Evolutionary conservation across 1,139 yeast species (phyloP), one percentile per base, ranked within the genome.

Genomic region (Zygosaccharomyces pseudobailii): DNA sequence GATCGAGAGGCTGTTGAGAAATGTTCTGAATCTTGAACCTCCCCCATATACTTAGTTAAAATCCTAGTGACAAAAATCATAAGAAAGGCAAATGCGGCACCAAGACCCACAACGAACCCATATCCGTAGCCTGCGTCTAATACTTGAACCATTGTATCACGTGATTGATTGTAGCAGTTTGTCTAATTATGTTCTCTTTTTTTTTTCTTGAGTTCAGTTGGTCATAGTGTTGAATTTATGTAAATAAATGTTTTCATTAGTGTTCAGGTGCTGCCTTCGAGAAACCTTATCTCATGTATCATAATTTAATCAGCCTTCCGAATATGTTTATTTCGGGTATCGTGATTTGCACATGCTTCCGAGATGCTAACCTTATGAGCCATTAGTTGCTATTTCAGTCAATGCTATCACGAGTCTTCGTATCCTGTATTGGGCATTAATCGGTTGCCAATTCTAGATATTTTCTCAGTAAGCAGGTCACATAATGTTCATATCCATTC

Each of bases 1-100:
- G 63, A 62, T 57, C 75, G 63, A 13, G 70, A 65, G 6, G 75
- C 74, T 6, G 74, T 71, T 9, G 71, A 60, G 52, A 72, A 71
- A 46, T 66, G 60, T 52, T 72, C 76, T 3, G 76, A 71, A 46
- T 69, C 63, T 56, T 71, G 69, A 37, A 58, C 59, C 53, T 72
- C 72, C 19, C 71, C 72, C 36, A 62, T 58, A 52, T 58, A 71
- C 39, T 44, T 56, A 6, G 69, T 56, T 36, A 70, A 58, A 6
- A 69, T 48, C 40, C 51, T 58, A 25, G 76, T 67, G 47, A 71
- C 62, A 33, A 54, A 43, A 8, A 68, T 61, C 74, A 72, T 72
- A 5, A 71, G 49, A 2, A 67, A 45, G 13, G 76, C 74, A 56
- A 72, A 72, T 8, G 66, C 71, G 6, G 71, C 71, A 19, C 76